These are phyloP conservation scores for Metschnikowia continentalis DNA, from an alignment of 805 yeast genomes.

Conservation along the genomic window DNA sequence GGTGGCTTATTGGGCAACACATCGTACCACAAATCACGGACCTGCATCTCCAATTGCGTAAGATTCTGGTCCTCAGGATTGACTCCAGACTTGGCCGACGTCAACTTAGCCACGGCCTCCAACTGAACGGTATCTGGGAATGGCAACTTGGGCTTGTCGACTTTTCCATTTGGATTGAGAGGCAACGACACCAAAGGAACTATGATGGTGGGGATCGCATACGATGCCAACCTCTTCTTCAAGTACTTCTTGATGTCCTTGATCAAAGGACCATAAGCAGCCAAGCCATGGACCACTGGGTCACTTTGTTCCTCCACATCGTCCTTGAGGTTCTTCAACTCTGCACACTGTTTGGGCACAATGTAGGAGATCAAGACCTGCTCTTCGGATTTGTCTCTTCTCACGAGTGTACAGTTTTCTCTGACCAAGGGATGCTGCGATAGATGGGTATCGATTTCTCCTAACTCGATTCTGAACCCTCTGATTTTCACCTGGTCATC, in stretches of 20 bases:
- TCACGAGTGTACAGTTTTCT: slow-evolving; percentile 87
- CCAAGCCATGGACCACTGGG: slow-evolving; percentile 73
- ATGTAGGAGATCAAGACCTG: slow-evolving; percentile 86
- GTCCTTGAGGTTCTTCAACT: slow-evolving; percentile 46
- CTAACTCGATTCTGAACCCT: slow-evolving; percentile 97
- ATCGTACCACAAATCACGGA: slow-evolving; percentile 80
- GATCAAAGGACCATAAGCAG: slow-evolving; percentile 69
- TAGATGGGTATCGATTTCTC: slow-evolving; percentile 96
- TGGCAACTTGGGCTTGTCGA: slow-evolving; percentile 94
- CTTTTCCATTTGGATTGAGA: slow-evolving; percentile 95
- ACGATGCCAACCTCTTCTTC: slow-evolving; percentile 84
- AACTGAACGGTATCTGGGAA: slow-evolving; percentile 90
- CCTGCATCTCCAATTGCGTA: slow-evolving; percentile 58
- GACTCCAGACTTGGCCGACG: slow-evolving; percentile 36
- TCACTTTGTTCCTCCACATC: slow-evolving; percentile 46
- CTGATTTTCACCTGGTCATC: slow-evolving; percentile 98
- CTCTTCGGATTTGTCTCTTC: slow-evolving; percentile 89
- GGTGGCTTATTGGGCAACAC: slow-evolving; percentile 86
- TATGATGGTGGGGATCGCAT: slow-evolving; percentile 89
- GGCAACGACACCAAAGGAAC: slow-evolving; percentile 86
- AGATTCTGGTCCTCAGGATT: slow-evolving; percentile 46
- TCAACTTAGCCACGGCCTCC: slow-evolving; percentile 59
- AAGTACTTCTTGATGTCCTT: slow-evolving; percentile 72
- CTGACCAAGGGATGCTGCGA: slow-evolving; percentile 91
- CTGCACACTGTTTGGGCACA: slow-evolving; percentile 63